Conservation (phyloP, 176 grass and related monocot species). For the Juncus inflexus region DNA sequence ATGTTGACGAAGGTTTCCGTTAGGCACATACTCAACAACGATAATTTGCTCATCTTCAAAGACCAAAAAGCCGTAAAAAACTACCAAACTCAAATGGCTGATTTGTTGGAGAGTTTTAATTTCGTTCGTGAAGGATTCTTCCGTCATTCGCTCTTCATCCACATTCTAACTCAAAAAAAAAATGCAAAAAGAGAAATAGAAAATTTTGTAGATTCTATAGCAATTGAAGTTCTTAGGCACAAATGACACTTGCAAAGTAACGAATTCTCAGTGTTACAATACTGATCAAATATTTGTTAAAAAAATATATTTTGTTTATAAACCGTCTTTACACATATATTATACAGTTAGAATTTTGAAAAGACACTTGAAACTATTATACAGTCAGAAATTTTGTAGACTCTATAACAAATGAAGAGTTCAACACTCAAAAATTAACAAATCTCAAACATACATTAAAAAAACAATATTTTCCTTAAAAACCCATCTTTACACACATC, state of each 20-base stretch:
- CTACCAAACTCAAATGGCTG: constrained; percentile 70
- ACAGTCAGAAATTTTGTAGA: too few relatives aligned
- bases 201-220: neutral
- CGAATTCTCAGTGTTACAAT: neutral
- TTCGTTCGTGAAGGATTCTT: constrained; percentile 75
- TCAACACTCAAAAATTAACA: neutral
- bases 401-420: too few relatives aligned
- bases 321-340: too few relatives aligned
- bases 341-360: too few relatives aligned
- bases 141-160: constrained; percentile 51
- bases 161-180: constrained; percentile 34
- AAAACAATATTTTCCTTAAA: neutral
- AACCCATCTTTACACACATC: neutral
- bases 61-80: constrained; percentile 76
- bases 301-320: too few relatives aligned
- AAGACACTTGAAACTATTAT: too few relatives aligned
- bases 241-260: neutral
- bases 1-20: constrained; percentile 81
- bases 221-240: neutral
- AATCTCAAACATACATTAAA: neutral
- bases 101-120: constrained; percentile 64
- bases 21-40: constrained; percentile 78
- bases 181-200: neutral
- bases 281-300: too few relatives aligned
- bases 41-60: constrained; percentile 67